These are phyloP conservation scores for Peribolospora kevripleyi DNA, from an alignment of 768 basidiomycete genomes.

Conservation along the genomic window DNA sequence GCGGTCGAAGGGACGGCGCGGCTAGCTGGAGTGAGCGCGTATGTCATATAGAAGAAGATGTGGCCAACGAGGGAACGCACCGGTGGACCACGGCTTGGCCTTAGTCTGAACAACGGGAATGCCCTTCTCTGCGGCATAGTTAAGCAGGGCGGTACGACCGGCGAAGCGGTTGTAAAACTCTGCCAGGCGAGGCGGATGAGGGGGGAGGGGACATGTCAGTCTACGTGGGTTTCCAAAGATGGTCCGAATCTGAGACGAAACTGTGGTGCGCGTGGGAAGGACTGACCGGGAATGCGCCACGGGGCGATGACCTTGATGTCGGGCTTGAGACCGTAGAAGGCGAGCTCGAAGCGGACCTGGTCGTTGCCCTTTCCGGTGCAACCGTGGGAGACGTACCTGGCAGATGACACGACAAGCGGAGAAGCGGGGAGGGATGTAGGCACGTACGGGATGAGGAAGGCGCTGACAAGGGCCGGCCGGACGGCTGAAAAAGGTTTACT, in stretches of 20 bases:
- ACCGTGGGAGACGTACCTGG: constrained; percentile 81
- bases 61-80: constrained; percentile 10
- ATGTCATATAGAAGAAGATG: not conserved
- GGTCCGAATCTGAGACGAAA: not conserved
- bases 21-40: not conserved
- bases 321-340: constrained; percentile 94
- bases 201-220: not conserved
- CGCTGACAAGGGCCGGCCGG: not conserved
- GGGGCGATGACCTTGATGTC: constrained; percentile 98
- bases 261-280: not conserved
- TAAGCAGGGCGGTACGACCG: constrained; percentile 76
- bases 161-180: constrained; percentile 96
- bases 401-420: not conserved
- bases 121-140: constrained; percentile 59
- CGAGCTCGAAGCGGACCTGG: constrained; percentile 96
- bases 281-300: constrained; percentile 76
- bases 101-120: constrained; percentile 90
- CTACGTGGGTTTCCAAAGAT: not conserved
- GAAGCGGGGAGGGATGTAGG: not conserved
- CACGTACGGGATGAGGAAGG: not conserved
- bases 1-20: not conserved
- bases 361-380: constrained; percentile 99
- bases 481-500: constrained; percentile 18
- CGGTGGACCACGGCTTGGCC: constrained; percentile 93
- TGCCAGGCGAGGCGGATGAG: constrained; percentile 13